These are phyloP conservation scores for Phialophora verrucosa DNA, from an alignment of 2,329 filamentous ascomycete species.

Conservation along the genomic window DNA sequence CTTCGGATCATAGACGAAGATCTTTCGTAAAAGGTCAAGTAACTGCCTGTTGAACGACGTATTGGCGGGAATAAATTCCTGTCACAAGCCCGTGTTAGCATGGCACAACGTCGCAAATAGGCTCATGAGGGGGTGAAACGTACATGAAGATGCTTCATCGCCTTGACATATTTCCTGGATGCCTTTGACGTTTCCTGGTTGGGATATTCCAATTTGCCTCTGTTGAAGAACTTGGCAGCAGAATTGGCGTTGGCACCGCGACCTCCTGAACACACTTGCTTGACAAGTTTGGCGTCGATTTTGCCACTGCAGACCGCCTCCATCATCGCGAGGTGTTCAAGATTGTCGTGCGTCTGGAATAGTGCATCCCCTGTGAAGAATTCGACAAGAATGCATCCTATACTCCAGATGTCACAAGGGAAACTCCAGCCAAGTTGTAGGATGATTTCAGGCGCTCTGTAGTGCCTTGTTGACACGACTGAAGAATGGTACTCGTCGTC, in stretches of 20 bases:
- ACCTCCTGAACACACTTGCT: constrained; percentile 57
- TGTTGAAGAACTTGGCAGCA: constrained; percentile 64
- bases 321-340: constrained; percentile 74
- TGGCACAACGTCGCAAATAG: neutral
- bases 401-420: constrained; percentile 72
- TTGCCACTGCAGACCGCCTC: constrained; percentile 64
- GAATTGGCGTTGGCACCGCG: constrained; percentile 58
- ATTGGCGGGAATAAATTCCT: constrained; percentile 68
- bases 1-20: constrained; percentile 71
- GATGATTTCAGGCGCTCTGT: constrained; percentile 71
- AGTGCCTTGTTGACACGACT: constrained; percentile 70
- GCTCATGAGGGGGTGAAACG: constrained; percentile 39
- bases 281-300: constrained; percentile 62
- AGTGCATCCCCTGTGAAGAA: constrained; percentile 72
- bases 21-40: constrained; percentile 65
- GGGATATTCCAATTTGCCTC: constrained; percentile 66
- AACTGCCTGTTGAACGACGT: constrained; percentile 67
- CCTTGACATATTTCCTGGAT: constrained; percentile 69
- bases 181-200: constrained; percentile 67
- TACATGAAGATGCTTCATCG: constrained; percentile 69
- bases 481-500: constrained; percentile 72
- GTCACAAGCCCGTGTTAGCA: constrained; percentile 38
- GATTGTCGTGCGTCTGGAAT: constrained; percentile 72
- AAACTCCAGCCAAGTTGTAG: constrained; percentile 71
- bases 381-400: constrained; percentile 71